Evolutionary conservation across 78 protist genomes (phyloP), one percentile per base, ranked within the genome.

Genomic region (Pigoraptor vietnamica): DNA sequence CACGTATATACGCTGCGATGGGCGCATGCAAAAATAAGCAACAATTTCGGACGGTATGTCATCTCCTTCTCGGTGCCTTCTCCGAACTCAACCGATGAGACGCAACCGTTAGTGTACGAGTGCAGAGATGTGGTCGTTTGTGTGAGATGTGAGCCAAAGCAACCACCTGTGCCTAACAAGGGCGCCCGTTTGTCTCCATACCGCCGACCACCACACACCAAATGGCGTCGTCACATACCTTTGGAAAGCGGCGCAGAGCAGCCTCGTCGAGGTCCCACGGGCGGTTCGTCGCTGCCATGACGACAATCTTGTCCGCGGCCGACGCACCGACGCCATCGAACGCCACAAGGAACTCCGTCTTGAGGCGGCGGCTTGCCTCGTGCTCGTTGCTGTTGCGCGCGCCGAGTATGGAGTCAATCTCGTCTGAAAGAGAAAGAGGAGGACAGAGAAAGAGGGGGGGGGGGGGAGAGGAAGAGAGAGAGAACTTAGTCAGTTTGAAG

Each of bases 261-360:
- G 99, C 99, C 37, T 97, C 98, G 87, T 97, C 99, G 23, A 97
- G 94, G 88, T 97, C 98, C 48, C 94, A 89, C 29, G 93, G 90
- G 19, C 40, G 35, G 35, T 91, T 88, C 9, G 95, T 86, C n/a
- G 93, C 91, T 38, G 93, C 97, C 38, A 96, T 38, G n/a, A 96
- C 81, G 23, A 96, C 90, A 10, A 96, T 37, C 0, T 91, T 93
- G 32, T 94, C 95, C 1, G 84, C 92, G 2, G n/a, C 1, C 0
- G 40, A 6, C 37, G 90, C 95, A 36, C 98, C 98, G 87, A 96
- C 98, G 14, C 91, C 81, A 0, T 36, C 94, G 19, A 97, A 32
- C 92, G 96, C 97, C 37, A 97, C 95, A n/a, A 98, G 92, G 9
- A 97, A 94, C 94, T 98, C 99, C 0, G 98, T 98, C 93, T 97